Conservation (phyloP, 352 stramenopile species). For the Aphanomyces euteiches region DNA sequence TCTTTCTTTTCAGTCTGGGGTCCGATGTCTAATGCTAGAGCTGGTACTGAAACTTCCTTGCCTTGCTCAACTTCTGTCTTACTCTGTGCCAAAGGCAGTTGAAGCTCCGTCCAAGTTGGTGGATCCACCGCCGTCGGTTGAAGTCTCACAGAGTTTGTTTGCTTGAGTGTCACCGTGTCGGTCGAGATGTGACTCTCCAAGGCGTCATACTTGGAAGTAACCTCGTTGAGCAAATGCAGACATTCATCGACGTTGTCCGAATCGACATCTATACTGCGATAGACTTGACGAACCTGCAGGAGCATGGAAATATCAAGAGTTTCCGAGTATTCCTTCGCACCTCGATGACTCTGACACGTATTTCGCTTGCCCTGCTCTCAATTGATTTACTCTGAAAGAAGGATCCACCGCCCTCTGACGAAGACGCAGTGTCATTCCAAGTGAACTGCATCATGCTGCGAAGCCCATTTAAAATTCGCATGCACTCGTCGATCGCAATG, state of each 20-base stretch:
- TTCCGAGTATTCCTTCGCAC: background rate
- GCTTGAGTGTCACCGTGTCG: constrained; percentile 12
- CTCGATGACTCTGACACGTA: constrained; percentile 21
- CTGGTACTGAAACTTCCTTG: too few relatives aligned
- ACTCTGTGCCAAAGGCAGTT: too few relatives aligned
- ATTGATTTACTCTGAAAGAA: constrained; percentile 19
- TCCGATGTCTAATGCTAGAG: too few relatives aligned
- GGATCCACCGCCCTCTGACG: constrained; percentile 17
- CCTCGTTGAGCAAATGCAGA: constrained; percentile 20
- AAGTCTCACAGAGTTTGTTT: too few relatives aligned
- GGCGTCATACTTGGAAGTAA: background rate
- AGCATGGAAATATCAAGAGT: background rate
- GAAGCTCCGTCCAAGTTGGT: constrained; percentile 24
- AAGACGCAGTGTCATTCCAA: constrained; percentile 9
- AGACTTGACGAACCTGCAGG: constrained; percentile 21
- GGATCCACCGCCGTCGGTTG: background rate
- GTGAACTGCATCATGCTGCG: constrained; percentile 12
- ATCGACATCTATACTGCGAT: constrained; percentile 21
- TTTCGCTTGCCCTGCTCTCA: constrained; percentile 15
- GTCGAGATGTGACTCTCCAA: background rate
- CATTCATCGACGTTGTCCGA: constrained; percentile 3
- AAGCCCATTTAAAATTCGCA: constrained; percentile 23
- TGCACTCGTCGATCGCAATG: constrained; percentile 20
- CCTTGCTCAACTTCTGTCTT: too few relatives aligned
- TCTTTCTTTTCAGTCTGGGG: too few relatives aligned